Base-by-base conservation (phyloP, 2,329 filamentous ascomycete species). In the Monosporascus sp. region DNA sequence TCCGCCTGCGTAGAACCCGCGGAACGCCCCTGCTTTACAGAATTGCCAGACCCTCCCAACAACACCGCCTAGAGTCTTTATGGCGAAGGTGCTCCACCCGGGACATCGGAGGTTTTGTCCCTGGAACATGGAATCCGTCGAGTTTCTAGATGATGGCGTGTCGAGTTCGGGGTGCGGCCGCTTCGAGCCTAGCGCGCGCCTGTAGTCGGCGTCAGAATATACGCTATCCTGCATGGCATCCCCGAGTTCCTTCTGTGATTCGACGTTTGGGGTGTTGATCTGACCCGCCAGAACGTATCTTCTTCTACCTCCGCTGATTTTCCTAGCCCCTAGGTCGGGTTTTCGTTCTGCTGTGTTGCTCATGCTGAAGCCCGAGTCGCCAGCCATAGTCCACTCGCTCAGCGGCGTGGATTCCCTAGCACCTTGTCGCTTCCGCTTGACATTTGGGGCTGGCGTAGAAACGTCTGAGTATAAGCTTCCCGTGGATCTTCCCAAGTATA, bases 11-110 rank as follows among this genome's bases (percentile, higher is more conserved):
- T 92, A 86, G 68, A 97, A 97, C 0, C 92, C 92, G 51, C 81
- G 80, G 65, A 97, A 95, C 0, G 88, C 82, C 8, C 80, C 83
- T 0, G 75, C 74, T 67, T 77, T 89, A 74, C 92, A 96, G 63
- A 96, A 94, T 60, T 91, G 82, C 81, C 90, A 91, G 0, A 96
- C 84, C 64, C 87, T 93, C 18, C 89, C 88, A 1, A 88, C 82
- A 3, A 88, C 82, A 27, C 78, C 83, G 1, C 84, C 84, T 7
- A 89, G 77, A 0, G 87, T 77, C 41, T 74, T 80, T 35, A 89
- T 73, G 5, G 87, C 80, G 48, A 81, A 70, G 18, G 74, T 74
- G 31, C 80, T 78, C 85, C 83, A 87, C 38, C 77, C 73, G 15
- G 70, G 69, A 0, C 62, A 43, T 22, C 56, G 61, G 27, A 58